Evolutionary conservation across 208 protist species (phyloP).

Genomic region (Endotrypanum monterogeii): DNA sequence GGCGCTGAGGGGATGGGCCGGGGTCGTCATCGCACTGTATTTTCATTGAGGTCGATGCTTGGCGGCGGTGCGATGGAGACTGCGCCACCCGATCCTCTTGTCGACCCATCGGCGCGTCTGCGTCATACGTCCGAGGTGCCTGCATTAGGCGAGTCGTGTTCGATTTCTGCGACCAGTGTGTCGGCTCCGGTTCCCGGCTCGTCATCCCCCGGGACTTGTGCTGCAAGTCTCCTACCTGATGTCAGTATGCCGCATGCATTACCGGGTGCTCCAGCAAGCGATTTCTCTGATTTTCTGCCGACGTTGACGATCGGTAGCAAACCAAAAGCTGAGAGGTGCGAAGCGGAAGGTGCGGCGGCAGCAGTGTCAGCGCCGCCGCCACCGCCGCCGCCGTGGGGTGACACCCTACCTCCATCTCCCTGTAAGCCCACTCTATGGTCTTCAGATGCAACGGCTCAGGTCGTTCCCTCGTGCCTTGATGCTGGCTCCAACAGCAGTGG

Average conservation of each 20-base stretch:
- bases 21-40: slow-evolving; percentile 28
- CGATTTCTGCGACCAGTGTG: not conserved
- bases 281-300: not conserved
- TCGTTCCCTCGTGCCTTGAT: not conserved
- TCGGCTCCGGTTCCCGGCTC: not conserved
- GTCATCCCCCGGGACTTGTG: not conserved
- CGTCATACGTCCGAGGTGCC: not conserved
- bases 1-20: not conserved
- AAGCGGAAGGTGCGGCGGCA: not conserved
- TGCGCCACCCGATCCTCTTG: not conserved
- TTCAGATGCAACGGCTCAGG: not conserved
- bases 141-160: not conserved
- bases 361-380: not conserved
- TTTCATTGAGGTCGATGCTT: slow-evolving; percentile 19
- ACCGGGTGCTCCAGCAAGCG: not conserved
- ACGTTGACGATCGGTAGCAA: not conserved
- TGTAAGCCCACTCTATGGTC: not conserved
- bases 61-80: not conserved
- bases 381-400: not conserved
- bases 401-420: not conserved
- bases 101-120: not conserved
- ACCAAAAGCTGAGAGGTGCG: not conserved
- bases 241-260: not conserved
- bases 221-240: not conserved
- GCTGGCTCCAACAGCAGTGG: not conserved